Base-by-base conservation (phyloP, 805 yeast species). In the Komagataella phaffii region DNA sequence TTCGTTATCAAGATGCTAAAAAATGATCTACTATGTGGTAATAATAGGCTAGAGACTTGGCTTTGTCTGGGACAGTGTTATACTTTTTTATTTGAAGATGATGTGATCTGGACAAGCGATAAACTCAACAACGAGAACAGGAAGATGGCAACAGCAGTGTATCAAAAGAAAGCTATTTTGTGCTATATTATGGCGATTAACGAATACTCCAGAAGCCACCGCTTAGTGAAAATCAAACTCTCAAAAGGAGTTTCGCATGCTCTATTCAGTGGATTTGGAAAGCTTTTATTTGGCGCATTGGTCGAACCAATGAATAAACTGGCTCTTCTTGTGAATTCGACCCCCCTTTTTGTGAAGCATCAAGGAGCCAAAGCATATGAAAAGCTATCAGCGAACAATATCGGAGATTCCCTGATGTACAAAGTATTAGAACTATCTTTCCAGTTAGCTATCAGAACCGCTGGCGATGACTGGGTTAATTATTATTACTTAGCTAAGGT, bases 71-170 rank as follows among this genome's bases (percentile, higher is more conserved):
- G 95, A 0, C 88, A 83, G 60, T 81, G 91, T 0, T 89, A 76
- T 57, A 82, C 89, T 0, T 81, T 72, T 53, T 68, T 86, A 45
- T 95, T 85, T 0, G 97, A 91, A 56, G 96, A 89, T 63, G 96
- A 88, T 56, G 66, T 93, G 52, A 80, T 87, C n/a, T 88, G 96
- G 95, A 85, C 91, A 1, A 81, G 96, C 0, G 96, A 90, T 58
- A 85, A 85, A 59, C 66, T 88, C 44, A 82, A 82, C 50, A 71
- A 76, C 0, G 60, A 72, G 0, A 93, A 85, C 5, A 73, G 81
- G 54, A 83, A 83, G 59, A 66, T 67, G 3, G 63, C 67, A 0
- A 83, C 88, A 0, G 88, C 89, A 0, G 65, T 73, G 5, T 61
- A 77, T 3, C 96, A 88, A 63, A 73, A 84, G 53, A 83, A 76